These are phyloP conservation scores for Lodderomyces jiufengensis DNA, from an alignment of 1,139 yeast genomes.

Conservation along the genomic window DNA sequence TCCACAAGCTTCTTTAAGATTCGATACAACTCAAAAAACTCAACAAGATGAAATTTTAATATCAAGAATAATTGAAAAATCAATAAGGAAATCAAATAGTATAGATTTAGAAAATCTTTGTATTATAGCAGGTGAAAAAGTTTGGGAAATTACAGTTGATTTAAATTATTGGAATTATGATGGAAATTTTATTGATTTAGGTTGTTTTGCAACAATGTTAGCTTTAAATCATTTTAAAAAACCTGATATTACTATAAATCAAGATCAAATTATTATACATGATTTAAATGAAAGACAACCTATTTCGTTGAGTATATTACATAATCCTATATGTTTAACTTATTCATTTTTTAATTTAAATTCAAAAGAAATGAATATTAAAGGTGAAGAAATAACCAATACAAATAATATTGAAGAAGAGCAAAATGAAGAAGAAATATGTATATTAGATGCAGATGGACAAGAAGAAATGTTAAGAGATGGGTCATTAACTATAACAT, in stretches of 20 bases:
- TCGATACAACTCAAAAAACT: constrained; percentile 52
- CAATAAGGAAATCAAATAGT: constrained; percentile 85
- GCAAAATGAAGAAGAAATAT: constrained; percentile 32
- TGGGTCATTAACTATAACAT: constrained; percentile 78
- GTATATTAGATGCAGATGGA: constrained; percentile 71
- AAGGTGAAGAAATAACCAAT: constrained; percentile 45
- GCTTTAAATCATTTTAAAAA: constrained; percentile 78
- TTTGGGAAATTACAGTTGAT: constrained; percentile 90
- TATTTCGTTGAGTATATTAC: constrained; percentile 78
- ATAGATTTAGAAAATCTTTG: constrained; percentile 87
- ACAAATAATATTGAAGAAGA: constrained; percentile 25
- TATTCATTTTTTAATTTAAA: constrained; percentile 72
- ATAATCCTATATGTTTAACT: constrained; percentile 88
- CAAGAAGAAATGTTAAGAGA: constrained; percentile 76
- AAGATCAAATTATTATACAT: constrained; percentile 65
- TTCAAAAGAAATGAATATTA: constrained; percentile 62
- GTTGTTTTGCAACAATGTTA: constrained; percentile 86
- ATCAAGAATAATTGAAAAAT: constrained; percentile 81
- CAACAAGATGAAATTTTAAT: constrained; percentile 79
- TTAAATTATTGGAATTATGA: constrained; percentile 85
- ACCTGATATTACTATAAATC: constrained; percentile 67
- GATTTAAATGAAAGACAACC: constrained; percentile 79
- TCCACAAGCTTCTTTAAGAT: constrained; percentile 84
- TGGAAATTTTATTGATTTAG: constrained; percentile 88
- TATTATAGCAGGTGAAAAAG: constrained; percentile 84